These are phyloP conservation scores for Cladophialophora carrionii DNA, from an alignment of 2,329 filamentous ascomycete species.

Conservation along the genomic window DNA sequence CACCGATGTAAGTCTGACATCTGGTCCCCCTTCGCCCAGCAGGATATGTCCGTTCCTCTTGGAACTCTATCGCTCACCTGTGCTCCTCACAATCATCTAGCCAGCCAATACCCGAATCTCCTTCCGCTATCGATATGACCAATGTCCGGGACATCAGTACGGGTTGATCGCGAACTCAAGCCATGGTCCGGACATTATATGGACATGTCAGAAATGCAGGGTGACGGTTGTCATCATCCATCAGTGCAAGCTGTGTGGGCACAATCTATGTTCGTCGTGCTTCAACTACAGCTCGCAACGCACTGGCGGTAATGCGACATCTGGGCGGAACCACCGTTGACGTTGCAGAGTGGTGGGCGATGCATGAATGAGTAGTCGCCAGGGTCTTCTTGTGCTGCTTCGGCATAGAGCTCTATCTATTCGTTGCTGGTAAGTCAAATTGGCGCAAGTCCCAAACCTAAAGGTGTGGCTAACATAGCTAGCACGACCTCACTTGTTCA, in stretches of 20 bases:
- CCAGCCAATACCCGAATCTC: background rate
- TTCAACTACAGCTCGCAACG: constrained; percentile 15
- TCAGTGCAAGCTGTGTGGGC: constrained; percentile 16
- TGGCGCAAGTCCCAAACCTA: background rate
- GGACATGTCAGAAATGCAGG: constrained; percentile 7
- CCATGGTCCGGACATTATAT: background rate
- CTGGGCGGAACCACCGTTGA: background rate
- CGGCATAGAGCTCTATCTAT: background rate
- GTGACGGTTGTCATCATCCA: background rate
- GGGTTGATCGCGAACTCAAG: background rate
- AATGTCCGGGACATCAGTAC: background rate
- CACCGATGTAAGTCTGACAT: background rate
- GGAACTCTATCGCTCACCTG: background rate
- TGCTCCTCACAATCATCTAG: background rate
- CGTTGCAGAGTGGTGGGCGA: background rate
- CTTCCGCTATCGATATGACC: background rate
- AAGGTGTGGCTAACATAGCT: background rate
- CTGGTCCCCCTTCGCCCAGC: background rate
- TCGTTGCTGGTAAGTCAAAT: background rate
- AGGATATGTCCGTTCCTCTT: background rate
- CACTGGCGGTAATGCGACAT: background rate
- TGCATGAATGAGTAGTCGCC: background rate
- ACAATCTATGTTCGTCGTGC: constrained; percentile 16
- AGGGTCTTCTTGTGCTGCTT: background rate
- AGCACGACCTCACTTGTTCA: background rate